Conservation (phyloP, 805 yeast species). For the Sugiyamaella chiloensis region DNA sequence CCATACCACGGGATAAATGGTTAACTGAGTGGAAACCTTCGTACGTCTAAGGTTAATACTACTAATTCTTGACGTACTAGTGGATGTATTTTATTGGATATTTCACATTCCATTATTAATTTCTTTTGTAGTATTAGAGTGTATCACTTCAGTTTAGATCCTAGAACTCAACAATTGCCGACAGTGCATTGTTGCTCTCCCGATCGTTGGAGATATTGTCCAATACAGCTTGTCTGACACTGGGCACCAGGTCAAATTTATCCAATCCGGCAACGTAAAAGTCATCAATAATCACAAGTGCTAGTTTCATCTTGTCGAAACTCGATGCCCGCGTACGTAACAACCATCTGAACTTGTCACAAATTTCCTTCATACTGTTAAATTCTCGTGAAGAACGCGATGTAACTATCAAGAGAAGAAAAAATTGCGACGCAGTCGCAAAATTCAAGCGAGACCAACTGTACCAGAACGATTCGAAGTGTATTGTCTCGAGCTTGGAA, state of each 20-base stretch:
- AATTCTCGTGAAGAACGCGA: not conserved
- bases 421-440: not conserved
- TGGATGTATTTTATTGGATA: no score
- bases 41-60: no score
- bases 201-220: not conserved
- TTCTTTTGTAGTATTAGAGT: no score
- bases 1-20: slow-evolving; percentile 2
- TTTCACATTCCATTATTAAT: no score
- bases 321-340: not conserved
- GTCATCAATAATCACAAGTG: not conserved
- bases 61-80: no score
- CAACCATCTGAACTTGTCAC: not conserved
- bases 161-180: not conserved
- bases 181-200: not conserved
- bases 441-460: not conserved
- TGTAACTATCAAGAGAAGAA: not conserved
- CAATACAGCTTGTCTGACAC: not conserved
- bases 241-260: not conserved
- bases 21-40: slow-evolving; percentile 5
- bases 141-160: no score
- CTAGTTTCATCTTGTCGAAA: not conserved
- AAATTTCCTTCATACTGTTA: not conserved
- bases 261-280: not conserved
- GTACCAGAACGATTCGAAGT: not conserved
- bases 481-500: not conserved